A percentile compares a stretch with the other conserved stretches of the same genome.
phyloP scores from a whole-genome alignment of 2,329 filamentous ascomycete genomes.

The Ilyonectria mors-panacis region DNA sequence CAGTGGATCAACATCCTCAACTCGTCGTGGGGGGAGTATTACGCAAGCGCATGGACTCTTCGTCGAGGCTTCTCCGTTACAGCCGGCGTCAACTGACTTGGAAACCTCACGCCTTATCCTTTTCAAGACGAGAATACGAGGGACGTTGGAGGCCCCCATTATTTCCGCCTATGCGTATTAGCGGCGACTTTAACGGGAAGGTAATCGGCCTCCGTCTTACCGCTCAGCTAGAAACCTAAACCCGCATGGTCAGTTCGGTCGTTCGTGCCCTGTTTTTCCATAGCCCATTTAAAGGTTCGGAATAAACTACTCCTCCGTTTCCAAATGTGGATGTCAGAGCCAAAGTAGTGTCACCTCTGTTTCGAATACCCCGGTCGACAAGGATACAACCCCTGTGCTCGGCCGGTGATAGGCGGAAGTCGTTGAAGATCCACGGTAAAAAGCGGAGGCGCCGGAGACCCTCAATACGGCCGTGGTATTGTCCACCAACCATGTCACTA shows the following conservation, averaged over 20 bases:
- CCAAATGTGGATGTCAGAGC: conserved; percentile 8
- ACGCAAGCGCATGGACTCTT: too few species aligned
- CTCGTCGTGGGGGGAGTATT: too few species aligned
- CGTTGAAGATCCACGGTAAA: neutral
- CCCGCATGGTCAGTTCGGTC: neutral
- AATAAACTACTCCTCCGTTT: conserved; percentile 9
- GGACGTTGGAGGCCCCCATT: too few species aligned
- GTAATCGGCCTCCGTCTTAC: neutral
- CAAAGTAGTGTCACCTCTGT: conserved; percentile 6
- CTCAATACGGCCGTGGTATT: neutral
- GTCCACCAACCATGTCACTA: conserved; percentile 18
- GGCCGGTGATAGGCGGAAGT: conserved; percentile 19
- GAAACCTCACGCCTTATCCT: too few species aligned
- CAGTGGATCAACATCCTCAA: too few species aligned
- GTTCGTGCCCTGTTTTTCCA: neutral
- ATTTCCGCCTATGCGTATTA: too few species aligned
- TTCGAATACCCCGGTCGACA: neutral
- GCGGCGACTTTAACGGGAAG: neutral
- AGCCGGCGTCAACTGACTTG: too few species aligned
- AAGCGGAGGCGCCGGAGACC: conserved; percentile 4
- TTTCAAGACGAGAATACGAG: too few species aligned
- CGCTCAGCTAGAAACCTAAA: neutral
- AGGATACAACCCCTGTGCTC: neutral
- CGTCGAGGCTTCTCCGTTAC: too few species aligned
- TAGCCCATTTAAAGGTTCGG: neutral